A percentile compares a stretch with the other conserved stretches of the same genome.
These are phyloP conservation scores for Euptelea pleiosperma DNA, from an alignment of 164 flowering plant species.

Conservation along the genomic window DNA sequence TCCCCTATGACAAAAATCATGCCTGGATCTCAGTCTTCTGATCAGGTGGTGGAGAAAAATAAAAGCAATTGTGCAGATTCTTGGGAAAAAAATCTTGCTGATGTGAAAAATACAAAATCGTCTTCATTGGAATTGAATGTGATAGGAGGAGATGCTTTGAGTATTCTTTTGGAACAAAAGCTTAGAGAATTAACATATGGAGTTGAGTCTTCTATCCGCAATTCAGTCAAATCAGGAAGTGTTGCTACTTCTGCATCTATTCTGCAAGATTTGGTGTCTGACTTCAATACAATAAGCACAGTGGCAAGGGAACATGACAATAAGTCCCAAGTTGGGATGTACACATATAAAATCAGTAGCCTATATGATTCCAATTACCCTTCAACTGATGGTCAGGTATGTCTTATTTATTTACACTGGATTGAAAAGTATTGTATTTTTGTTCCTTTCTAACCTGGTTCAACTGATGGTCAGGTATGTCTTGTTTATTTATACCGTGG, in stretches of 20 bases:
- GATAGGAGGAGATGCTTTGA: conserved; percentile 72
- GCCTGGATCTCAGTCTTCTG: conserved; percentile 35
- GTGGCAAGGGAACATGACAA: conserved; percentile 21
- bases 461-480: conserved; percentile 43
- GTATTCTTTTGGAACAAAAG: conserved; percentile 78
- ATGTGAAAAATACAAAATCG: conserved; percentile 29
- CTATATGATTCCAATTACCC: conserved; percentile 24
- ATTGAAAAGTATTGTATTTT: neutral
- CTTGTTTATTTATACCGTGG: neutral
- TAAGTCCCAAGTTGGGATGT: conserved; percentile 11
- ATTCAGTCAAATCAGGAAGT: conserved; percentile 20
- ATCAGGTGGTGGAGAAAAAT: conserved; percentile 26
- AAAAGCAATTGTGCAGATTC: conserved; percentile 24
- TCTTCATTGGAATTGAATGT: conserved; percentile 47
- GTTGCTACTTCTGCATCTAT: conserved; percentile 26
- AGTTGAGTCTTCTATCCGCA: conserved; percentile 35
- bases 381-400: conserved; percentile 44
- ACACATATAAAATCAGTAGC: conserved; percentile 18
- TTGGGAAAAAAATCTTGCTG: conserved; percentile 26
- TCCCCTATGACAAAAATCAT: conserved; percentile 58
- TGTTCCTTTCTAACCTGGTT: conserved; percentile 1
- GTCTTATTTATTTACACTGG: neutral
- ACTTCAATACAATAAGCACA: conserved; percentile 18
- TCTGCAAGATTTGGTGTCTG: conserved; percentile 30
- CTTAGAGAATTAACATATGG: conserved; percentile 61